phyloP scores from a whole-genome alignment of 164 flowering plant species.

The Stephania cephalantha region DNA sequence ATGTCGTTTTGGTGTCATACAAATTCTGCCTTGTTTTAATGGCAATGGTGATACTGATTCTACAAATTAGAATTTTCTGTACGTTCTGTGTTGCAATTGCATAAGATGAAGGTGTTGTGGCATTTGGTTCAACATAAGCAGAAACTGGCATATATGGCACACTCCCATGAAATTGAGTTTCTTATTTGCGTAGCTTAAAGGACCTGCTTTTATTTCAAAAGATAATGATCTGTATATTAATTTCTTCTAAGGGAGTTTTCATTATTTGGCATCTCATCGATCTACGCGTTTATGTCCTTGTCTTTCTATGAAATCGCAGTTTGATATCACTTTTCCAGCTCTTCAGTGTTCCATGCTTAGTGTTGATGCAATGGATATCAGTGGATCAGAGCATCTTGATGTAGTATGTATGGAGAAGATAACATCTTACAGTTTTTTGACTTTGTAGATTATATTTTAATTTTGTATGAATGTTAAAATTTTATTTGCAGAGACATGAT shows the following conservation, averaged over 20 bases:
- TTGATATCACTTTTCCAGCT: constrained; percentile 81
- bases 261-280: neutral
- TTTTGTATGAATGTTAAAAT: neutral
- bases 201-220: neutral
- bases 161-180: neutral
- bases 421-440: neutral
- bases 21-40: neutral
- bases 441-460: neutral
- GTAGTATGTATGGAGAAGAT: constrained; percentile 44
- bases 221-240: neutral
- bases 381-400: constrained; percentile 83
- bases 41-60: neutral
- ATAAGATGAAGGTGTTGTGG: neutral
- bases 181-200: neutral
- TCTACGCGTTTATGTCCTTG: constrained; percentile 1
- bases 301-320: constrained; percentile 41
- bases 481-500: constrained; percentile 65
- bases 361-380: constrained; percentile 83
- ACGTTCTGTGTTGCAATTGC: neutral
- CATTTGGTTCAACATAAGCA: neutral
- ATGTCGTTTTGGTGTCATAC: neutral
- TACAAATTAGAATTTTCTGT: neutral
- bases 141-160: neutral
- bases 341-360: constrained; percentile 73
- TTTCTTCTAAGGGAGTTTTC: neutral